A percentile compares a stretch with the other conserved stretches of the same genome.
These are phyloP conservation scores for Epichloe glyceriae DNA, from an alignment of 2,329 filamentous ascomycete species.

Conservation along the genomic window DNA sequence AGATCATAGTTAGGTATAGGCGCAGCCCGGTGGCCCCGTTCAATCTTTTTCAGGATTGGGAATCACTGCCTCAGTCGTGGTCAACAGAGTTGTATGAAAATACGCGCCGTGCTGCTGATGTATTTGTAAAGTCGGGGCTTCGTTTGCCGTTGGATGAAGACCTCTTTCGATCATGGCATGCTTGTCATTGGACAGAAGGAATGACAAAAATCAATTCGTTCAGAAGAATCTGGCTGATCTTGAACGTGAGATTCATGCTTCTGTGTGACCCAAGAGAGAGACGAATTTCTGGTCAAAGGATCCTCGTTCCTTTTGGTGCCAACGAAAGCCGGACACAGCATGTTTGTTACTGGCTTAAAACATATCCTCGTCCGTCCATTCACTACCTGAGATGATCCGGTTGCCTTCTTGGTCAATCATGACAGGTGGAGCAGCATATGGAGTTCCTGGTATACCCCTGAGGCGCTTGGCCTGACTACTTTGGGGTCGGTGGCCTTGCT, in stretches of 20 bases:
- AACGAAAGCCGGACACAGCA: too few relatives aligned
- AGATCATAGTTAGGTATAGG: neutral
- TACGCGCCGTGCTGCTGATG: neutral
- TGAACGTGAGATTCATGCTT: too few relatives aligned
- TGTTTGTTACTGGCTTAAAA: too few relatives aligned
- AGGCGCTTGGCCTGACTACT: conserved; percentile 38
- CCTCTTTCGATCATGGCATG: neutral
- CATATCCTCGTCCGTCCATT: conserved; percentile 54
- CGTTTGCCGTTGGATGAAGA: neutral
- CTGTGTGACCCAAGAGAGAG: too few relatives aligned
- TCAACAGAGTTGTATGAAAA: too few relatives aligned
- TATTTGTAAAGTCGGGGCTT: neutral
- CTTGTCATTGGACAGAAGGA: too few relatives aligned
- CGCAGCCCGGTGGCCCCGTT: neutral
- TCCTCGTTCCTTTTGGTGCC: too few relatives aligned
- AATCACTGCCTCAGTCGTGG: too few relatives aligned
- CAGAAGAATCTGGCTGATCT: too few relatives aligned
- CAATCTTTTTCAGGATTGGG: too few relatives aligned
- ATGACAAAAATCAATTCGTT: too few relatives aligned
- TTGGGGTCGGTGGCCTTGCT: conserved; percentile 28
- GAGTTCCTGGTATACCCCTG: conserved; percentile 32
- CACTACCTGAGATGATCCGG: conserved; percentile 49
- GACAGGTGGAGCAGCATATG: conserved; percentile 31
- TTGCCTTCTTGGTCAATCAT: conserved; percentile 47
- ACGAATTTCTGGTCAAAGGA: too few relatives aligned